phyloP scores from a whole-genome alignment of 2,329 filamentous ascomycete genomes.

The Massarina eburnea region DNA sequence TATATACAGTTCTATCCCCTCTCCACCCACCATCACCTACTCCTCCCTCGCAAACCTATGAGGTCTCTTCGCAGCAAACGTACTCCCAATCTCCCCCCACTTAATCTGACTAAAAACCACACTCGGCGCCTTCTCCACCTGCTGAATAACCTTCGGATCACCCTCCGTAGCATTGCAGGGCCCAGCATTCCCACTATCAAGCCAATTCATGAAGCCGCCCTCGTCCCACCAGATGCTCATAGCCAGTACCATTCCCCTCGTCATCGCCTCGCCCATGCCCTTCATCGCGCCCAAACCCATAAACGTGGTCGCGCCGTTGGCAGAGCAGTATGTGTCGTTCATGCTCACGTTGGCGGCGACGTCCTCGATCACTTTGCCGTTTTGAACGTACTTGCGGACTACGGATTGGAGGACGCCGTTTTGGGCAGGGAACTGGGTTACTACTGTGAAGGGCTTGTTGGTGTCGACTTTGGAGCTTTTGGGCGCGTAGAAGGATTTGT shows the following conservation, averaged over 20 bases:
- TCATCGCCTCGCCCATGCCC: slow-evolving; percentile 51
- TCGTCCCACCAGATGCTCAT: slow-evolving; percentile 61
- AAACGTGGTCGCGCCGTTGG: slow-evolving; percentile 29
- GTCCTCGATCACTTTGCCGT: slow-evolving; percentile 62
- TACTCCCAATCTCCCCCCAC: slow-evolving; percentile 64
- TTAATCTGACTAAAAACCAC: slow-evolving; percentile 61
- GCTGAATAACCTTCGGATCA: slow-evolving; percentile 51
- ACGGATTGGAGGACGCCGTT: slow-evolving; percentile 62
- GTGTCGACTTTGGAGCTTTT: slow-evolving; percentile 56
- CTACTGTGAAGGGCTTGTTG: slow-evolving; percentile 62
- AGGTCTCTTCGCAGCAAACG: slow-evolving; percentile 36
- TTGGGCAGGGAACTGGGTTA: slow-evolving; percentile 67
- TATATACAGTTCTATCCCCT: no score
- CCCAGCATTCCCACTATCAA: slow-evolving; percentile 55
- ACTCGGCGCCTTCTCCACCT: slow-evolving; percentile 51
- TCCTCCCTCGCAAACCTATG: not conserved
- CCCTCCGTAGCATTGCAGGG: slow-evolving; percentile 59
- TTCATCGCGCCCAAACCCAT: slow-evolving; percentile 46
- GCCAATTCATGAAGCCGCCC: slow-evolving; percentile 58
- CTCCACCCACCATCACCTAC: no score
- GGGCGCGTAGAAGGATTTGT: slow-evolving; percentile 31
- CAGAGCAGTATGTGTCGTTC: slow-evolving; percentile 33
- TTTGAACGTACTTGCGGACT: slow-evolving; percentile 66
- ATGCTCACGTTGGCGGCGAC: slow-evolving; percentile 42
- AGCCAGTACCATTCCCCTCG: slow-evolving; percentile 55